Evolutionary conservation across 2,329 filamentous ascomycete genomes (phyloP), one percentile per base, ranked within the genome.

Genomic region (Calonectria fujianensis): DNA sequence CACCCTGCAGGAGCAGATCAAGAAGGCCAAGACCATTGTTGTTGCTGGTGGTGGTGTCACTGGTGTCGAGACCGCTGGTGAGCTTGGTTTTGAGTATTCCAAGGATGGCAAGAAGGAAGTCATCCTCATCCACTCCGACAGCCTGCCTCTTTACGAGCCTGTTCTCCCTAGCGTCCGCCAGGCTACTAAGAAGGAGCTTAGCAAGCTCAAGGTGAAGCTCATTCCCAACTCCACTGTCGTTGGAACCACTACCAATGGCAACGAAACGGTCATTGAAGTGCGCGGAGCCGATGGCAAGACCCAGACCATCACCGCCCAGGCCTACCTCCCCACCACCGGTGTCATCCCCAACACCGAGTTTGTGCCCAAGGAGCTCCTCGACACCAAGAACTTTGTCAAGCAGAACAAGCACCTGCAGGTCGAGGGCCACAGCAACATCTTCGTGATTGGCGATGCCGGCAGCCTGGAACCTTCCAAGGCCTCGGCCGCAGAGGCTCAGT

Each of bases 31-130:
- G 72, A 87, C 85, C 32, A 87, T 91, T 73, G 87, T 91, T 66
- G 83, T 91, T 4, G 89, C 85, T 20, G 90, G 90, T 48, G 90
- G 86, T 11, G 90, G 90, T 29, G 63, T 85, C 27, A 91, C 89
- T 0, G 90, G 89, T 29, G 81, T 87, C 39, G 90, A 91, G 81
- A 83, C 88, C 11, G 87, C 86, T 6, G 90, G 87, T 50, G 90
- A 91, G 82, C 85, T 91, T 32, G 89, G 85, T 11, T 85, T 85
- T 24, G 85, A 86, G 77, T 91, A 88, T 77, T 85, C 84, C 4
- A 82, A 84, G 61, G 79, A 82, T 24, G 84, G 86, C 37, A 81
- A 79, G 27, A 91, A 91, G 83, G 82, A 88, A 41, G 84, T 90
- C 69, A 85, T 87, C 66, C 84, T 90, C 51, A 77, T 90, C 61